Conservation (phyloP, 176 grass and related monocot species). For the Carex scoparia region DNA sequence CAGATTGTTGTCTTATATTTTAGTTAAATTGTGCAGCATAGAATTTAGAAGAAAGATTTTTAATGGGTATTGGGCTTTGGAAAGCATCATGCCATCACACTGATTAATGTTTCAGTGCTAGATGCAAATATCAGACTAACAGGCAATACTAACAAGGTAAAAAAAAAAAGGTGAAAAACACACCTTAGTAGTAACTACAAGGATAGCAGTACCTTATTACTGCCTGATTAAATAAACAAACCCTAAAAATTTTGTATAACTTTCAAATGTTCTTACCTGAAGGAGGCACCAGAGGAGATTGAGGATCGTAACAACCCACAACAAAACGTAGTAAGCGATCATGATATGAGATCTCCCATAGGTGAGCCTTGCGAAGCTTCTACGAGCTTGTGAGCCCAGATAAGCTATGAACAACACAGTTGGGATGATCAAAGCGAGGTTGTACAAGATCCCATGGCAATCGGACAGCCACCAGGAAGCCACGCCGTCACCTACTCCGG, state of each 20-base stretch:
- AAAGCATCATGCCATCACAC: not conserved
- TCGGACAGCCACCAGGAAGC: slow-evolving; percentile 29
- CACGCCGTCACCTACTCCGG: slow-evolving; percentile 23
- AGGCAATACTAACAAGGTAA: not conserved
- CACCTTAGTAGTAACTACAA: not conserved
- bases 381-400: slow-evolving; percentile 70
- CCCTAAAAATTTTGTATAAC: not conserved
- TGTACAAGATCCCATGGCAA: slow-evolving; percentile 75
- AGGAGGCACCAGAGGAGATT: slow-evolving; percentile 95
- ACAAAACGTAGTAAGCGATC: slow-evolving; percentile 72
- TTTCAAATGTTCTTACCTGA: slow-evolving; percentile 37
- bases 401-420: slow-evolving; percentile 74
- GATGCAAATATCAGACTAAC: not conserved
- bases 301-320: slow-evolving; percentile 71
- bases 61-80: not conserved
- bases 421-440: slow-evolving; percentile 68
- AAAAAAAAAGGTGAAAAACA: not conserved
- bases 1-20: not conserved
- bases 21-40: not conserved
- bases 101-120: not conserved
- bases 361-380: slow-evolving; percentile 62
- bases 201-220: not conserved
- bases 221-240: not conserved
- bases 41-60: not conserved
- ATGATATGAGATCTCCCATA: slow-evolving; percentile 88